Conservation (phyloP, 2,329 filamentous ascomycete species). For the Helicocarpus griseus region DNA sequence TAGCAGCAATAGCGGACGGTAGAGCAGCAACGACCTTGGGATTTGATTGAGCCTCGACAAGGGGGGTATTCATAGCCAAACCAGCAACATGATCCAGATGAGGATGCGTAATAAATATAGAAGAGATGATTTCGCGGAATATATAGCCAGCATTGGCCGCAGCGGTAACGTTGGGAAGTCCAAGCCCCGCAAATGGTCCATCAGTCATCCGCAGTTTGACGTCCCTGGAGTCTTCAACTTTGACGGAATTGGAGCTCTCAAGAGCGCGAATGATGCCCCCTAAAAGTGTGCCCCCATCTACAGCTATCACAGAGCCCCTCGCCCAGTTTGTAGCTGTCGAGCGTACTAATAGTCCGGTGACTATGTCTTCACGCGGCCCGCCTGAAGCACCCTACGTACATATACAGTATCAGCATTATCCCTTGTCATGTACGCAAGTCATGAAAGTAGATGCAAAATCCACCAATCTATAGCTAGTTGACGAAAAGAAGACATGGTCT, state of each 20-base stretch:
- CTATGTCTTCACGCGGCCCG: conserved; percentile 80
- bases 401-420: conserved; percentile 18
- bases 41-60: conserved; percentile 62
- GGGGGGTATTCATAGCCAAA: conserved; percentile 87
- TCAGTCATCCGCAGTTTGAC: conserved; percentile 25
- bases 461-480: not conserved
- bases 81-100: conserved; percentile 90
- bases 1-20: conserved; percentile 78
- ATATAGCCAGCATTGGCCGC: conserved; percentile 74
- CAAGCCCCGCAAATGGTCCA: conserved; percentile 73
- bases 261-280: conserved; percentile 75
- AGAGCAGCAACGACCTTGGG: conserved; percentile 82
- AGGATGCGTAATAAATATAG: conserved; percentile 91
- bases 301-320: conserved; percentile 74
- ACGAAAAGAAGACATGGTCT: not conserved
- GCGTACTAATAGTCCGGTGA: conserved; percentile 80
- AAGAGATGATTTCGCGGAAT: conserved; percentile 68
- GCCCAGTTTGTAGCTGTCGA: conserved; percentile 70
- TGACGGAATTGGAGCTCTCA: conserved; percentile 29
- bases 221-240: conserved; percentile 12
- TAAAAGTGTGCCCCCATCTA: conserved; percentile 87
- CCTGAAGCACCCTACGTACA: conserved; percentile 67
- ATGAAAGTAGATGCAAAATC: not conserved
- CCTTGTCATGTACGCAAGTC: not conserved
- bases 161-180: conserved; percentile 56